phyloP scores from a whole-genome alignment of 768 basidiomycete species.

The Tricholoma furcatifolium region DNA sequence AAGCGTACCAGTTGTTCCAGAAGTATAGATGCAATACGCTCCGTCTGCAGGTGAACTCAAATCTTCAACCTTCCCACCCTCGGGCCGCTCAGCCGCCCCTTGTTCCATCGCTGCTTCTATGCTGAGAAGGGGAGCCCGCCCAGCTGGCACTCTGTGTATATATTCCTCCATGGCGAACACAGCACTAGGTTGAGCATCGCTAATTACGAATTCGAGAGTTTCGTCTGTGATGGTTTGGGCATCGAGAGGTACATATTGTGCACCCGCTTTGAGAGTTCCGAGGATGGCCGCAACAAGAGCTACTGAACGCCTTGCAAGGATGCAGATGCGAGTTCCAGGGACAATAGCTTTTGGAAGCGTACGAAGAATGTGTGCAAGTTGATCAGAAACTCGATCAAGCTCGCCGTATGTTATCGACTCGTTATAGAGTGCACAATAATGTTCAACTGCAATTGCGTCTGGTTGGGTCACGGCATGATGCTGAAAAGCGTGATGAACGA shows the following conservation, averaged over 20 bases:
- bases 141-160: conserved; percentile 31
- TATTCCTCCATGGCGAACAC: conserved; percentile 45
- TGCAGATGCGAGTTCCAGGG: conserved; percentile 50
- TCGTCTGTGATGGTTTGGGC: conserved; percentile 56
- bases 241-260: conserved; percentile 59
- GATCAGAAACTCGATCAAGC: conserved; percentile 47
- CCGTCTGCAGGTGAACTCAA: conserved; percentile 38
- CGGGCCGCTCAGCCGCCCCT: conserved; percentile 21
- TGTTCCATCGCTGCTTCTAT: conserved; percentile 32
- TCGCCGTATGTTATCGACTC: conserved; percentile 46
- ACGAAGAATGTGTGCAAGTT: conserved; percentile 43
- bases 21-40: conserved; percentile 62
- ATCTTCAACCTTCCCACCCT: conserved; percentile 38
- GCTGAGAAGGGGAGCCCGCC: conserved; percentile 22
- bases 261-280: conserved; percentile 55
- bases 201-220: conserved; percentile 49
- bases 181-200: conserved; percentile 41
- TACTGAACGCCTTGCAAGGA: conserved; percentile 55
- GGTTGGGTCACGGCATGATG: conserved; percentile 41
- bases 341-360: conserved; percentile 34
- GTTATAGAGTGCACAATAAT: conserved; percentile 33
- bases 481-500: conserved; percentile 58
- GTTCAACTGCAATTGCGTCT: conserved; percentile 46
- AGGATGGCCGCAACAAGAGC: conserved; percentile 52
- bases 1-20: conserved; percentile 36